Percentiles rank a stretch among this genome's conserved stretches.
These are phyloP conservation scores for Plantago coronopus DNA, from an alignment of 305 asterid species.

Conservation along the genomic window DNA sequence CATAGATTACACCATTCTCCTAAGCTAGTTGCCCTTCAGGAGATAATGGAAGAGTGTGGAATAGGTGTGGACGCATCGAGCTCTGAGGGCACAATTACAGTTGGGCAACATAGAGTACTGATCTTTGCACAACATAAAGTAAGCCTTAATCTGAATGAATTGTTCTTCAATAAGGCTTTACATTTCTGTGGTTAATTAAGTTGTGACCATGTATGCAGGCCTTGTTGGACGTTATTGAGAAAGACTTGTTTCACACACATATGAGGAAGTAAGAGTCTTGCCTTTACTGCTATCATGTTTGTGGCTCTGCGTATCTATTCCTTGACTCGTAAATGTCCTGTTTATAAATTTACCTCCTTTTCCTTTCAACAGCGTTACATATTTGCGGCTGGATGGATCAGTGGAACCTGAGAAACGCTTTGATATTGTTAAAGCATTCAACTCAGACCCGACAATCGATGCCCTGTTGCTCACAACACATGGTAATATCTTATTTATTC, in stretches of 20 bases:
- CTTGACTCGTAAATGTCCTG: neutral
- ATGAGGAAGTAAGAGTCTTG: slow-evolving; percentile 72
- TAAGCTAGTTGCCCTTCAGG: slow-evolving; percentile 93
- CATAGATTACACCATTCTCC: slow-evolving; percentile 90
- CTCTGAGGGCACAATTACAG: slow-evolving; percentile 66
- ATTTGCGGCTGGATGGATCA: slow-evolving; percentile 97
- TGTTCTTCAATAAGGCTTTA: slow-evolving; percentile 4
- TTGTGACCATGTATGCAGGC: slow-evolving; percentile 59
- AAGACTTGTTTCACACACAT: slow-evolving; percentile 79
- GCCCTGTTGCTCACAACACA: slow-evolving; percentile 91
- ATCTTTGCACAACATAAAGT: slow-evolving; percentile 98
- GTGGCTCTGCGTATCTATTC: neutral
- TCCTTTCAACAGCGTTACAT: slow-evolving; percentile 63
- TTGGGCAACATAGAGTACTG: slow-evolving; percentile 92
- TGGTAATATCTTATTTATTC: slow-evolving; percentile 40
- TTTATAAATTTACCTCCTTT: slow-evolving; percentile 20
- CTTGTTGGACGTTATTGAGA: slow-evolving; percentile 81
- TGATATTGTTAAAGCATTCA: slow-evolving; percentile 96
- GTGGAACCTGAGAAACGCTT: slow-evolving; percentile 92
- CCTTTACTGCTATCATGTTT: neutral
- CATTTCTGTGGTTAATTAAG: slow-evolving; percentile 25
- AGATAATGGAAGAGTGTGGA: slow-evolving; percentile 99
- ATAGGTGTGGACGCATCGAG: slow-evolving; percentile 84
- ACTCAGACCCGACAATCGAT: slow-evolving; percentile 98
- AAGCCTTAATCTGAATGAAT: slow-evolving; percentile 14